These are phyloP conservation scores for Astrothelium subdiscretum DNA, from an alignment of 495 filamentous ascomycete genomes.

Conservation along the genomic window DNA sequence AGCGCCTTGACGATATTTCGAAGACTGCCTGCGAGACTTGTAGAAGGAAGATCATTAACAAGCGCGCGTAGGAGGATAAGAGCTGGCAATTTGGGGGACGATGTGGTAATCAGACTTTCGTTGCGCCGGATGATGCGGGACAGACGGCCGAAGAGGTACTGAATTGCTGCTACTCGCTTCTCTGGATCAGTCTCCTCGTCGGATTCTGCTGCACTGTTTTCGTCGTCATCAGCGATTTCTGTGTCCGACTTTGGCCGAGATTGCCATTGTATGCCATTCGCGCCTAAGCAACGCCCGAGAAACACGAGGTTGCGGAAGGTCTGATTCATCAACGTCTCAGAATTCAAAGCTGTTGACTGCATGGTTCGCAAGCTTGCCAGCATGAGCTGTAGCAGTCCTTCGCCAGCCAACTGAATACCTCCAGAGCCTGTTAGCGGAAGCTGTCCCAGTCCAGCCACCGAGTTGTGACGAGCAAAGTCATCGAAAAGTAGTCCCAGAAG, in stretches of 20 bases:
- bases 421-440: constrained; percentile 57
- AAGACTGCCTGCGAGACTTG: constrained; percentile 48
- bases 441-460: constrained; percentile 32
- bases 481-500: constrained; percentile 68
- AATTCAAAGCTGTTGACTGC: constrained; percentile 41
- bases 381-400: constrained; percentile 55
- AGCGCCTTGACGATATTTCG: constrained; percentile 64
- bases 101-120: constrained; percentile 40
- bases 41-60: constrained; percentile 40
- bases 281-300: constrained; percentile 55
- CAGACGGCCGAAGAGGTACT: constrained; percentile 63
- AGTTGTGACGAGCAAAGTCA: constrained; percentile 57
- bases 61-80: constrained; percentile 59
- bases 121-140: constrained; percentile 71
- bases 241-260: constrained; percentile 20
- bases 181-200: constrained; percentile 14
- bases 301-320: constrained; percentile 67
- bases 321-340: constrained; percentile 57
- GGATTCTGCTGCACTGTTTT: constrained; percentile 9
- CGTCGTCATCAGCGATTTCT: constrained; percentile 29
- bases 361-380: constrained; percentile 54
- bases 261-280: constrained; percentile 43
- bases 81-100: constrained; percentile 46
- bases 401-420: constrained; percentile 53
- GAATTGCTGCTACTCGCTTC: constrained; percentile 39